Percentiles rank a stretch among this genome's conserved stretches.
These are phyloP conservation scores for Oehlia diaphana DNA, from an alignment of 192 early-diverging fungal genomes.

Conservation along the genomic window DNA sequence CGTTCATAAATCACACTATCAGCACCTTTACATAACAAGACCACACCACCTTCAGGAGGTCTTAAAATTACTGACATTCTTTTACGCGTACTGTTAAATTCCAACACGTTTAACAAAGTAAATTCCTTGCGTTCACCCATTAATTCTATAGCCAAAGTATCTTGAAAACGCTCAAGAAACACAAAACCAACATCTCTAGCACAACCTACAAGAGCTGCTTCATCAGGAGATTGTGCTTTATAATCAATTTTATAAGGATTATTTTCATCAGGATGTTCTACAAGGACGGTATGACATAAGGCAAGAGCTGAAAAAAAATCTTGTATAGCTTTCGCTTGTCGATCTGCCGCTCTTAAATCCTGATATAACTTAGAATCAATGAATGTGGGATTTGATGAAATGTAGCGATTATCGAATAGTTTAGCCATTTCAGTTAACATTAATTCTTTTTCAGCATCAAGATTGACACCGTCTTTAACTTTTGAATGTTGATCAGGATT, in stretches of 20 bases:
- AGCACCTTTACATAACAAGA: conserved; percentile 92
- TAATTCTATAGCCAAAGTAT: conserved; percentile 68
- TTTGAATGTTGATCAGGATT: conserved; percentile 34
- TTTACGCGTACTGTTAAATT: conserved; percentile 96
- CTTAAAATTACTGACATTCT: conserved; percentile 92
- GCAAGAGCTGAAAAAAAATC: conserved; percentile 86
- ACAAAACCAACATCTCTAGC: conserved; percentile 83
- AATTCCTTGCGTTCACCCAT: conserved; percentile 70
- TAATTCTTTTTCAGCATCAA: conserved; percentile 41
- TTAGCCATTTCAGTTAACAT: conserved; percentile 62
- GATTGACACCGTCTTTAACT: conserved; percentile 37
- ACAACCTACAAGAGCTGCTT: conserved; percentile 87
- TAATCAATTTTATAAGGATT: conserved; percentile 67
- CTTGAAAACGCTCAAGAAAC: conserved; percentile 74
- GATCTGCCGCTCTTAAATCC: conserved; percentile 54
- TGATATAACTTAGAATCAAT: conserved; percentile 63
- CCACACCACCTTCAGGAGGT: conserved; percentile 68
- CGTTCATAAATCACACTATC: conserved; percentile 92
- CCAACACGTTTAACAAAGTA: conserved; percentile 69
- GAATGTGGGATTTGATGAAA: conserved; percentile 71
- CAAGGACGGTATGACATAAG: conserved; percentile 87
- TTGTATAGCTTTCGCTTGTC: conserved; percentile 61
- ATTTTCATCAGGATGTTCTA: conserved; percentile 52
- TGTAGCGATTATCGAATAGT: conserved; percentile 61
- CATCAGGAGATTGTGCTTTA: conserved; percentile 94